phyloP scores from a whole-genome alignment of 164 flowering plant genomes.

The Chimonanthus praecox region DNA sequence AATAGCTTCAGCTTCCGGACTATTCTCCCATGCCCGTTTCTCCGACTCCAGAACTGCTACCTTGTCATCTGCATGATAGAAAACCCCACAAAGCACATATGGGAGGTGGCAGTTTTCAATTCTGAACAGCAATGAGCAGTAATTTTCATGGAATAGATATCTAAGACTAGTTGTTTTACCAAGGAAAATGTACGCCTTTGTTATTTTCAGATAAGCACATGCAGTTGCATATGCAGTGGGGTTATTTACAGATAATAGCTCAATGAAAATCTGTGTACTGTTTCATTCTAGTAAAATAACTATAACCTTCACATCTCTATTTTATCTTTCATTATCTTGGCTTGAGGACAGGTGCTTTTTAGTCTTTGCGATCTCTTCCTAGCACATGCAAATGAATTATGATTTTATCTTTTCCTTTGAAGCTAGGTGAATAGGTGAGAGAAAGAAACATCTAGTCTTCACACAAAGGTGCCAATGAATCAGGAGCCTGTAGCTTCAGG shows the following conservation, averaged over 20 bases:
- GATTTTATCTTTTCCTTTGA: background rate
- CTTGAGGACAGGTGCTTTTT: background rate
- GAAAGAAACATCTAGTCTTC: background rate
- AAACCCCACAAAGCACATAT: conserved; percentile 2
- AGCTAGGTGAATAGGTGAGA: background rate
- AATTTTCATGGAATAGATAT: no score
- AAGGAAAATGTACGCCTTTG: background rate
- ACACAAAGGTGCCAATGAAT: background rate
- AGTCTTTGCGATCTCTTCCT: background rate
- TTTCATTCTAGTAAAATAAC: background rate
- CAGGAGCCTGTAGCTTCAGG: no score
- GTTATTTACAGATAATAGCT: background rate
- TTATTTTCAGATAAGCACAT: background rate
- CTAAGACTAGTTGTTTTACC: background rate
- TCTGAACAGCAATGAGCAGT: background rate
- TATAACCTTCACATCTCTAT: background rate
- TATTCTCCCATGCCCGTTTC: conserved; percentile 79
- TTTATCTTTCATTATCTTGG: no score
- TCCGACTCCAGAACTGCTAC: conserved; percentile 89
- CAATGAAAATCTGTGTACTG: background rate
- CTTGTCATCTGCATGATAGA: conserved; percentile 62
- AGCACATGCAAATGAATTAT: background rate
- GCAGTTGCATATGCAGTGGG: background rate
- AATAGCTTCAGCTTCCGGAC: conserved; percentile 77
- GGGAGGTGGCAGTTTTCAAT: no score